A percentile compares a stretch with the other conserved stretches of the same genome.
Evolutionary conservation across 2,329 filamentous ascomycete genomes (phyloP).

Genomic region (Coniochaeta ligniaria): DNA sequence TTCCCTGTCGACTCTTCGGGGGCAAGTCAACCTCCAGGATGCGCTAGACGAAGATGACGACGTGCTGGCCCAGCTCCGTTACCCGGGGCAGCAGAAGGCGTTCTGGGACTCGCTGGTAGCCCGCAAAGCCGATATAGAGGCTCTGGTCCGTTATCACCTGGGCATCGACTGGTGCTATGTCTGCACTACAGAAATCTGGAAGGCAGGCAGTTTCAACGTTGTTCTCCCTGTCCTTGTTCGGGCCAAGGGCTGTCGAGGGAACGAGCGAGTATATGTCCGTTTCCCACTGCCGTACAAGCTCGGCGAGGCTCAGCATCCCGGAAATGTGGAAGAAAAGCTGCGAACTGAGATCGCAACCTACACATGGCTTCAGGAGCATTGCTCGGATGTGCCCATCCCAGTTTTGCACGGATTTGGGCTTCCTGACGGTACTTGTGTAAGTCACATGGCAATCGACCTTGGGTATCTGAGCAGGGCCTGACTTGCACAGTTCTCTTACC

Average conservation of each 20-base stretch:
- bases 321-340: conserved; percentile 24
- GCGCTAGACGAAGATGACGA: not conserved
- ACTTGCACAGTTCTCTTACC: not conserved
- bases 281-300: not conserved
- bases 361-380: conserved; percentile 23
- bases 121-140: not conserved
- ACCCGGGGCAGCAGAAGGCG: not conserved
- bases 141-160: not conserved
- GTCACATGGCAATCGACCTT: not conserved
- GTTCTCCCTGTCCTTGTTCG: not conserved
- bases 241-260: not conserved
- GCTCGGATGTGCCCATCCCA: conserved; percentile 19
- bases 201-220: not conserved
- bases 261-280: not conserved
- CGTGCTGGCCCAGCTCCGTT: not conserved
- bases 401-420: conserved; percentile 19
- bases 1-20: not conserved
- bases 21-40: not conserved
- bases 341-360: conserved; percentile 23
- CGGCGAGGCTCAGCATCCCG: conserved; percentile 4
- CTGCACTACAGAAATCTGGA: not conserved
- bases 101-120: not conserved
- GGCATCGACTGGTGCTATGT: not conserved
- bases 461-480: not conserved
- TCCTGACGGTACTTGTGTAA: conserved; percentile 10